A percentile compares a stretch with the other conserved stretches of the same genome.
These are phyloP conservation scores for Durio zibethinus DNA, from an alignment of 345 rosid genomes.

Conservation along the genomic window DNA sequence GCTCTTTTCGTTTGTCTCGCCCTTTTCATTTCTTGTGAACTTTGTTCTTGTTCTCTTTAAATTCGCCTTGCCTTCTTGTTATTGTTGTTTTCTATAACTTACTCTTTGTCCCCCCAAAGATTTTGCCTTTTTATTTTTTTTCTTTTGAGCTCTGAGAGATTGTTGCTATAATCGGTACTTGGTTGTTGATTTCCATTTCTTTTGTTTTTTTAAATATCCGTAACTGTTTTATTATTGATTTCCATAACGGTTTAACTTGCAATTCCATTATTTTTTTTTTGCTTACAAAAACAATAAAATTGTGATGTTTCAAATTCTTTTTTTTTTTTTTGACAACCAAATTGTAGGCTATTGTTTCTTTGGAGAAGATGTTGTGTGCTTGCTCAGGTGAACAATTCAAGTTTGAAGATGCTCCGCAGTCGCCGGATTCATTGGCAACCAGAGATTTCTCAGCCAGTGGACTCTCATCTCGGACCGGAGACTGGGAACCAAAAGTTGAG, in stretches of 20 bases:
- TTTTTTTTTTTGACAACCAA: conserved; percentile 1
- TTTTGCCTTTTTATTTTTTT: background rate
- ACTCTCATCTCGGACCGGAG: conserved; percentile 69
- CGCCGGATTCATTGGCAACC: conserved; percentile 90
- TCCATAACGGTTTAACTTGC: conserved; percentile 2
- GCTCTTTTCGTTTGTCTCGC: conserved; percentile 22
- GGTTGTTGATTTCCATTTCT: conserved; percentile 11
- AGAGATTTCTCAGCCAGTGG: conserved; percentile 93
- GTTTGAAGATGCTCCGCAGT: conserved; percentile 78
- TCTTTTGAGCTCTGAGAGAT: background rate
- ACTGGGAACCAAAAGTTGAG: conserved; percentile 79
- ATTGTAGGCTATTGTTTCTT: background rate
- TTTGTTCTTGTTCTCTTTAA: conserved; percentile 10
- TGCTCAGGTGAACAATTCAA: conserved; percentile 96
- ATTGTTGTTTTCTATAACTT: background rate
- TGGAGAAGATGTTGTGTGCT: conserved; percentile 79
- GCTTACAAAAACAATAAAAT: background rate
- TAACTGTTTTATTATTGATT: background rate
- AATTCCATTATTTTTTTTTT: background rate
- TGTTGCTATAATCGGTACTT: conserved; percentile 4
- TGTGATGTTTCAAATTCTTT: background rate
- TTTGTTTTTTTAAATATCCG: background rate
- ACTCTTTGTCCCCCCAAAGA: conserved; percentile 8
- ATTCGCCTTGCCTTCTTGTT: conserved; percentile 15
- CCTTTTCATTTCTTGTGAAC: conserved; percentile 17